Evolutionary conservation across 2,329 filamentous ascomycete species (phyloP), one percentile per base, ranked within the genome.

Genomic region (Waltergamsia citrina): DNA sequence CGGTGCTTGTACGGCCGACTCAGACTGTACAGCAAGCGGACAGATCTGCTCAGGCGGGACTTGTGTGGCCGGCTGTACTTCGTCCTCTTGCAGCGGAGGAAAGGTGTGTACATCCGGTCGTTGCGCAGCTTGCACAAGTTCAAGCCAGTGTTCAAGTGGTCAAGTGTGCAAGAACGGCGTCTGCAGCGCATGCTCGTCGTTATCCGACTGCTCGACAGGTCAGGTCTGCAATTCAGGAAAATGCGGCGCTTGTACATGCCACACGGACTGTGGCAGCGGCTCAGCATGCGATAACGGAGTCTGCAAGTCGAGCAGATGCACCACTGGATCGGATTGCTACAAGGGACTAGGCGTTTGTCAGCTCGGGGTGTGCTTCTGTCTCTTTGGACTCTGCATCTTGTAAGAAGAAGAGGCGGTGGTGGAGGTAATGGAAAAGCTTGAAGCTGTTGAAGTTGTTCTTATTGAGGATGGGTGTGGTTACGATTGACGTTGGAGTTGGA

Each of bases 81-180:
- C n/a, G n/a, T n/a, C n/a, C n/a, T n/a, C n/a, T n/a, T n/a, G n/a
- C n/a, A n/a, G n/a, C n/a, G n/a, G n/a, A n/a, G n/a, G n/a, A n/a
- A n/a, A n/a, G n/a, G n/a, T n/a, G n/a, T n/a, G n/a, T n/a, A n/a
- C n/a, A n/a, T n/a, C n/a, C n/a, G n/a, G n/a, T n/a, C n/a, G n/a
- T n/a, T n/a, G n/a, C n/a, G n/a, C n/a, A n/a, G n/a, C n/a, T n/a
- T n/a, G n/a, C n/a, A n/a, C n/a, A n/a, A n/a, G n/a, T n/a, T n/a
- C n/a, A n/a, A 29, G 29, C 15, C 3, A 28, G 26, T 28, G 26
- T 16, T n/a, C 14, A 7, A 28, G 14, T 7, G 51, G 51, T 0
- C 51, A 56, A 39, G 48, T 56, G 21, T 55, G 53, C 31, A 43
- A 51, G 4, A 46, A 29, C 37, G 46, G 37, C 28, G 47, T 34